Percentiles rank a stretch among this genome's conserved stretches.
These are phyloP conservation scores for Triticum timopheevii DNA, from an alignment of 176 grass and related monocot genomes.

Conservation along the genomic window DNA sequence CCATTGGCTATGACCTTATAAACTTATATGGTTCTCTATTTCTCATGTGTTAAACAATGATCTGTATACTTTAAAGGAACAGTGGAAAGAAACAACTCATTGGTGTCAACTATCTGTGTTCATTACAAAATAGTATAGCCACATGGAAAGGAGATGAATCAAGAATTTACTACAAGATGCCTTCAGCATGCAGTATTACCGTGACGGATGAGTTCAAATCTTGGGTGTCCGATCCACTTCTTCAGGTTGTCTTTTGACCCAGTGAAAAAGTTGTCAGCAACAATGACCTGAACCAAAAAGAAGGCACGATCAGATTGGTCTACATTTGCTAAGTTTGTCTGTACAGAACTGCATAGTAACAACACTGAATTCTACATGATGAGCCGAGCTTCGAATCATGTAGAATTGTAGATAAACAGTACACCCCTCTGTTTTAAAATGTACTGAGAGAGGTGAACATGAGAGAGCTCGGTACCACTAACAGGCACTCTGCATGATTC, in stretches of 20 bases:
- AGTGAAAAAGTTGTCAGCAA: constrained; percentile 95
- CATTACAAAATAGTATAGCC: not conserved
- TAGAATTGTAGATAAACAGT: not conserved
- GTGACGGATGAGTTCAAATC: constrained; percentile 99
- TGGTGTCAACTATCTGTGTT: not conserved
- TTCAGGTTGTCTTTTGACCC: constrained; percentile 98
- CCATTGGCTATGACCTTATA: constrained; percentile 17
- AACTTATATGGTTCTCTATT: not conserved
- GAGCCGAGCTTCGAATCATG: not conserved
- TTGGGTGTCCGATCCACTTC: constrained; percentile 98
- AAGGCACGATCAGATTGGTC: not conserved
- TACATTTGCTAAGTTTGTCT: not conserved
- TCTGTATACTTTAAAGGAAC: not conserved
- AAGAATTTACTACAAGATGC: not conserved
- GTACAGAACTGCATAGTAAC: not conserved
- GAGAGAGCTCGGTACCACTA: not conserved
- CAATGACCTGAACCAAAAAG: constrained; percentile 72
- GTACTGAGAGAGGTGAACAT: not conserved
- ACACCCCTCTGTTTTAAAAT: not conserved
- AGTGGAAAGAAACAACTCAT: not conserved
- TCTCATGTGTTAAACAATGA: not conserved
- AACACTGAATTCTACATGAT: not conserved
- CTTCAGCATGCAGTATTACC: constrained; percentile 53
- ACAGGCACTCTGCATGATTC: not conserved
- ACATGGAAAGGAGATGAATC: not conserved